Evolutionary conservation across 306 rosid species (phyloP).

Genomic region (Vicia sativa): DNA sequence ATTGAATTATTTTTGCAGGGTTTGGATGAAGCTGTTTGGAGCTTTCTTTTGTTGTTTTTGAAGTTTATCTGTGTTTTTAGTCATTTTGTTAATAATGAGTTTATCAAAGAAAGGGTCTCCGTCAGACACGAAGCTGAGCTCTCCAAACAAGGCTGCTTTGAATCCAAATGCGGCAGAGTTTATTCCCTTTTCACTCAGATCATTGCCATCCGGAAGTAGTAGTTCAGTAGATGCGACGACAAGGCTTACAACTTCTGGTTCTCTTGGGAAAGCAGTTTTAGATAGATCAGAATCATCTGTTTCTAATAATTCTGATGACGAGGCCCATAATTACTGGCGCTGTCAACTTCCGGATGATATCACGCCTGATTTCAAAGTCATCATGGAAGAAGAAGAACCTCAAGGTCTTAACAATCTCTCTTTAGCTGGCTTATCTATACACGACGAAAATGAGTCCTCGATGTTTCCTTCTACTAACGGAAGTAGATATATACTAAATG

Average conservation of each 20-base stretch:
- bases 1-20: slow-evolving; percentile 61
- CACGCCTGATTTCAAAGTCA: slow-evolving; percentile 91
- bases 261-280: slow-evolving; percentile 80
- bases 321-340: slow-evolving; percentile 92
- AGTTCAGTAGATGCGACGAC: slow-evolving; percentile 55
- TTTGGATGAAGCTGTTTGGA: slow-evolving; percentile 72
- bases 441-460: slow-evolving; percentile 61
- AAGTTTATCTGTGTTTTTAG: slow-evolving; percentile 30
- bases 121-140: slow-evolving; percentile 52
- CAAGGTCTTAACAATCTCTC: slow-evolving; percentile 71
- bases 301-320: slow-evolving; percentile 89
- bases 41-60: slow-evolving; percentile 13
- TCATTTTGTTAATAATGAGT: slow-evolving; percentile 68
- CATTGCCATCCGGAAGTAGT: slow-evolving; percentile 68
- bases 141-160: slow-evolving; percentile 60
- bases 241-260: slow-evolving; percentile 52
- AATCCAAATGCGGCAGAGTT: slow-evolving; percentile 99
- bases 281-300: slow-evolving; percentile 81
- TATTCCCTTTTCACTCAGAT: slow-evolving; percentile 76
- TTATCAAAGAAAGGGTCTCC: slow-evolving; percentile 69
- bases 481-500: slow-evolving; percentile 63
- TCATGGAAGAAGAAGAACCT: slow-evolving; percentile 75
- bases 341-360: slow-evolving; percentile 96
- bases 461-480: slow-evolving; percentile 61
- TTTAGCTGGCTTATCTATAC: slow-evolving; percentile 70